These are phyloP conservation scores for Salvia splendens DNA, from an alignment of 257 asterid genomes.

Conservation along the genomic window DNA sequence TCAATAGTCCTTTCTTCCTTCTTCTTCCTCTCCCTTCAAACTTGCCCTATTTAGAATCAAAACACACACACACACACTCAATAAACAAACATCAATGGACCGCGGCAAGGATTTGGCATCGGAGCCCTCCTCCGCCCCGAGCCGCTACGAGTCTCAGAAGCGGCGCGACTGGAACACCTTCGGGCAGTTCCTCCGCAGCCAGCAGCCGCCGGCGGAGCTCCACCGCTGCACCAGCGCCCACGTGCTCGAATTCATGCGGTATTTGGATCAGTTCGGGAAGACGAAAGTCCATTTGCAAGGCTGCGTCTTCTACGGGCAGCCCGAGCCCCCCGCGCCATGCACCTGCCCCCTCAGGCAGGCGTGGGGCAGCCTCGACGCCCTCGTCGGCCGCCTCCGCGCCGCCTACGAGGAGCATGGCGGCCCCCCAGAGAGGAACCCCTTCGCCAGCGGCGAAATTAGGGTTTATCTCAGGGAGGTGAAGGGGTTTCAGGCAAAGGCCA, in stretches of 20 bases:
- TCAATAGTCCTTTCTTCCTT: not conserved
- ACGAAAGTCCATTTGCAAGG: constrained; percentile 78
- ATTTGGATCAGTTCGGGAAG: constrained; percentile 77
- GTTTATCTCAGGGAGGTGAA: constrained; percentile 73
- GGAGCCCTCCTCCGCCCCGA: constrained; percentile 43
- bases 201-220: constrained; percentile 57
- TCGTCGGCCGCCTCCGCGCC: constrained; percentile 73
- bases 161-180: constrained; percentile 86
- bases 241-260: constrained; percentile 61
- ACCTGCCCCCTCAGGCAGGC: constrained; percentile 79
- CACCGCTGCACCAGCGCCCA: constrained; percentile 62
- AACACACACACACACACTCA: not conserved
- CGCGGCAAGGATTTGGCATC: constrained; percentile 47
- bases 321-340: constrained; percentile 82
- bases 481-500: constrained; percentile 68
- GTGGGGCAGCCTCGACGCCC: constrained; percentile 84
- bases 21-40: not conserved
- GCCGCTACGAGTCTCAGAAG: constrained; percentile 80
- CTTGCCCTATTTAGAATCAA: constrained; percentile 10
- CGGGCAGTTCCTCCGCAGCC: constrained; percentile 70
- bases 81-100: constrained; percentile 24
- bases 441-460: constrained; percentile 65
- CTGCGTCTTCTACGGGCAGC: constrained; percentile 76
- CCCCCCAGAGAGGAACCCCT: constrained; percentile 68
- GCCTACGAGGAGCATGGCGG: constrained; percentile 90